phyloP scores from a whole-genome alignment of 2,329 filamentous ascomycete species.

The Rachicladosporium sp. region DNA sequence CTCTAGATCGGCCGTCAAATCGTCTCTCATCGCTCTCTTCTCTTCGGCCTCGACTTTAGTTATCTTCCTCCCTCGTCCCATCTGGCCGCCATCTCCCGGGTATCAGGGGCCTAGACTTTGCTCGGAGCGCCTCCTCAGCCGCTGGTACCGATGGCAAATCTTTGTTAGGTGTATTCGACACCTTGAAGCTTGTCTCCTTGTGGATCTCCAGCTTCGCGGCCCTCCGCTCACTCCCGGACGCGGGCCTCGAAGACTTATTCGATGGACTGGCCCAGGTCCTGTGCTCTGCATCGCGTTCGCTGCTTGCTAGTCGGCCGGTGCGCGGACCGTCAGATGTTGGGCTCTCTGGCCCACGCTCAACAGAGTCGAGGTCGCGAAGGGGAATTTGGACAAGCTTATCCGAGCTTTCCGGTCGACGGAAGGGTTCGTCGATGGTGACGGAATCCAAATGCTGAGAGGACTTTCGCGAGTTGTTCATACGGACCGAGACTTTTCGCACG shows the following conservation, averaged over 20 bases:
- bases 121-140: too few species aligned
- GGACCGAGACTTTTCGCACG: conserved; percentile 7
- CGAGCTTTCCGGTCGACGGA: conserved; percentile 1
- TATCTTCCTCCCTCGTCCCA: too few species aligned
- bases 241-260: too few species aligned
- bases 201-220: neutral
- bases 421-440: neutral
- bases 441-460: too few species aligned
- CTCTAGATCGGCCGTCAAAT: too few species aligned
- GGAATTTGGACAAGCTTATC: neutral
- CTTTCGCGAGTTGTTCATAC: too few species aligned
- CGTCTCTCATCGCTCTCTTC: too few species aligned
- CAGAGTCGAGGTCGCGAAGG: conserved; percentile 1
- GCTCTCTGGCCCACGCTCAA: neutral
- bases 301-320: neutral
- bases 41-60: too few species aligned
- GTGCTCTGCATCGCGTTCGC: neutral
- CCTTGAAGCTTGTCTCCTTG: conserved; percentile 3
- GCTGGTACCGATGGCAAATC: too few species aligned
- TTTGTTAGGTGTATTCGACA: neutral
- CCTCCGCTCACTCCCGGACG: neutral
- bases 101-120: too few species aligned
- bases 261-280: neutral
- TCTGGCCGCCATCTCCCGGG: too few species aligned
- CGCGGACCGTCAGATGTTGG: neutral